Evolutionary conservation across 2,329 filamentous ascomycete genomes (phyloP).

Genomic region (Chaetomium sp.): DNA sequence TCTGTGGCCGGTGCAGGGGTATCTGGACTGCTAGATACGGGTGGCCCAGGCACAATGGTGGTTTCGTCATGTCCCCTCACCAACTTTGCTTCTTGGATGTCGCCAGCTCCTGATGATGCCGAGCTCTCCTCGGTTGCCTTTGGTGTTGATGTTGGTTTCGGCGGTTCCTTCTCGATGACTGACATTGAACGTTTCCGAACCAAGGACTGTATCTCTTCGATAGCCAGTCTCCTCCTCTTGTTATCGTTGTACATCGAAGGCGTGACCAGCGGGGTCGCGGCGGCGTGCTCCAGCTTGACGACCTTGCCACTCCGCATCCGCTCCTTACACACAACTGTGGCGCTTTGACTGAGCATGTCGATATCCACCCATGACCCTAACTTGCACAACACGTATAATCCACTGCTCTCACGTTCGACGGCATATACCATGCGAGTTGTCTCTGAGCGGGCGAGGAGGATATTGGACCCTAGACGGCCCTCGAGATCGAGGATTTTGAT

Average conservation of each 20-base stretch:
- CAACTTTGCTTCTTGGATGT: neutral
- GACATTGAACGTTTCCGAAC: slow-evolving; percentile 57
- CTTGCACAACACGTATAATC: slow-evolving; percentile 68
- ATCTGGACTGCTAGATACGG: neutral
- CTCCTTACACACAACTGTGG: slow-evolving; percentile 50
- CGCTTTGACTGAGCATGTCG: slow-evolving; percentile 52
- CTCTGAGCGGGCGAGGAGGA: slow-evolving; percentile 65
- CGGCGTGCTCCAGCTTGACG: slow-evolving; percentile 16
- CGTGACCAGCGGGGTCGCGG: slow-evolving; percentile 43
- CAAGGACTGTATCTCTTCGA: slow-evolving; percentile 64
- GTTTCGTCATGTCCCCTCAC: neutral
- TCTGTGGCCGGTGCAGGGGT: slow-evolving; percentile 12
- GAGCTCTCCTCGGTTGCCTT: slow-evolving; percentile 17
- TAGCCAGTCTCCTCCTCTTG: slow-evolving; percentile 60
- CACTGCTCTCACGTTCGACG: slow-evolving; percentile 64
- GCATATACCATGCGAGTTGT: slow-evolving; percentile 58
- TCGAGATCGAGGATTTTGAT: slow-evolving; percentile 66
- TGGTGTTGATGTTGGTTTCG: slow-evolving; percentile 17
- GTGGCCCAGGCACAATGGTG: neutral
- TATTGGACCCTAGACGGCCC: slow-evolving; percentile 58
- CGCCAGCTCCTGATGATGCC: neutral
- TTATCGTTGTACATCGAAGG: slow-evolving; percentile 52
- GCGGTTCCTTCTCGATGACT: slow-evolving; percentile 41
- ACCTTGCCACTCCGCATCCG: slow-evolving; percentile 36
- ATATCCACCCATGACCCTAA: slow-evolving; percentile 68